phyloP scores from a whole-genome alignment of 2,329 filamentous ascomycete species.

The Cordyceps fumosorosea region DNA sequence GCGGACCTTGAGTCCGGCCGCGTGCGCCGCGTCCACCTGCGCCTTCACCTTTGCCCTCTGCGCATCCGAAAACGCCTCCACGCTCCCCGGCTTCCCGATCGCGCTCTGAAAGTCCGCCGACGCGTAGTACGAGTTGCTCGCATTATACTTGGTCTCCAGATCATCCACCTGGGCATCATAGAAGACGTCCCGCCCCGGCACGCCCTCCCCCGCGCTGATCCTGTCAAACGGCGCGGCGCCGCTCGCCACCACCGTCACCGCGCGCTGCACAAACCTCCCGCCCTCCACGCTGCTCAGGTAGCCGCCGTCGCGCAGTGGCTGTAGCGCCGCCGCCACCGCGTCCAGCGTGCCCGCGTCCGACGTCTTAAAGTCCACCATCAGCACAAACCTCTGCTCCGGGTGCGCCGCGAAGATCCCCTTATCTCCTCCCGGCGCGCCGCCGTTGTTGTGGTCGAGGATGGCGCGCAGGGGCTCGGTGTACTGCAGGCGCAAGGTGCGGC shows the following conservation, averaged over 20 bases:
- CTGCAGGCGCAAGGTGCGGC: constrained; percentile 12
- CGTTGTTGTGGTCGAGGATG: constrained; percentile 17
- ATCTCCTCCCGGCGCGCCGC: constrained; percentile 8
- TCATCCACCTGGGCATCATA: constrained; percentile 14
- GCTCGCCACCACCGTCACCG: constrained; percentile 63
- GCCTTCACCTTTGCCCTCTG: constrained; percentile 13
- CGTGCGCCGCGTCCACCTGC: constrained; percentile 14
- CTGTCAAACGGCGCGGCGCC: constrained; percentile 36
- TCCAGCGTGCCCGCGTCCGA: constrained; percentile 16
- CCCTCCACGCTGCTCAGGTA: constrained; percentile 51
- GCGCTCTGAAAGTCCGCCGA: constrained; percentile 15
- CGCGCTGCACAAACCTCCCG: constrained; percentile 42
- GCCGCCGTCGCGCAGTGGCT: constrained; percentile 50
- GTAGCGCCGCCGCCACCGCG: constrained; percentile 30
- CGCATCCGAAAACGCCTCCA: constrained; percentile 5
- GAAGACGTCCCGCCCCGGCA: constrained; percentile 12
- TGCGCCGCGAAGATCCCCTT: constrained; percentile 50
- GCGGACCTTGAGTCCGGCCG: constrained; percentile 15
- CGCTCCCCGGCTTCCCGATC: constrained; percentile 13
- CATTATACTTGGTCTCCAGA: constrained; percentile 13
- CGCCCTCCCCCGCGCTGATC: constrained; percentile 13
- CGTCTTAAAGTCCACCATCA: constrained; percentile 67
- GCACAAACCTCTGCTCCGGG: constrained; percentile 47
- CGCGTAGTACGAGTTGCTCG: constrained; percentile 15
- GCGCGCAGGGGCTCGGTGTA: constrained; percentile 14